Percentiles rank a stretch among this genome's conserved stretches.
Conservation (phyloP, 768 basidiomycete genomes). For the Pulveroboletus sp. region DNA sequence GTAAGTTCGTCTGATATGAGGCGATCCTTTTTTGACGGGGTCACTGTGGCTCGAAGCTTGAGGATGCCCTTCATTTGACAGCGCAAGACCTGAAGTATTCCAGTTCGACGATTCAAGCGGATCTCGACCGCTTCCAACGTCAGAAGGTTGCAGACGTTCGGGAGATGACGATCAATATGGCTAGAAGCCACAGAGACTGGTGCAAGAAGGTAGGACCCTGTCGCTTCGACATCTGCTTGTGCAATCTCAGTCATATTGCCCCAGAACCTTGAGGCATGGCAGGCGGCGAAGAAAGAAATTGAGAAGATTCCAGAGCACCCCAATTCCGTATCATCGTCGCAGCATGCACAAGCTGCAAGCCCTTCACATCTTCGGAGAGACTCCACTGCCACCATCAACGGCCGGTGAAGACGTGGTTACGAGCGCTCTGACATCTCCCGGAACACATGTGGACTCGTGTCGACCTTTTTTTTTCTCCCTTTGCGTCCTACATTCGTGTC, state of each 20-base stretch:
- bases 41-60: slow-evolving; percentile 54
- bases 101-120: slow-evolving; percentile 93
- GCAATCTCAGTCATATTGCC: slow-evolving; percentile 14
- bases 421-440: slow-evolving; percentile 1
- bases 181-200: slow-evolving; percentile 91
- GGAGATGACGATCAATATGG: slow-evolving; percentile 90
- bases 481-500: slow-evolving; percentile 11
- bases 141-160: slow-evolving; percentile 97
- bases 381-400: slow-evolving; percentile 68
- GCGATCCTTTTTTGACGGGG: slow-evolving; percentile 13
- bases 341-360: slow-evolving; percentile 31
- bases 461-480: neutral
- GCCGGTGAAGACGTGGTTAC: slow-evolving; percentile 35
- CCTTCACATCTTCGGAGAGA: slow-evolving; percentile 50
- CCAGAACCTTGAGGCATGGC: slow-evolving; percentile 96
- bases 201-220: slow-evolving; percentile 72
- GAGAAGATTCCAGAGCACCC: slow-evolving; percentile 89
- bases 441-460: slow-evolving; percentile 11
- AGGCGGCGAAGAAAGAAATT: slow-evolving; percentile 90
- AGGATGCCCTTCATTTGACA: slow-evolving; percentile 88
- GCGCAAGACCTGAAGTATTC: slow-evolving; percentile 96
- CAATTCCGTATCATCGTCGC: slow-evolving; percentile 52
- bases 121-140: slow-evolving; percentile 95
- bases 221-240: slow-evolving; percentile 1
- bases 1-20: slow-evolving; percentile 38